Conservation (phyloP, 192 early-diverging fungal genomes). For the Piromyces sp. region DNA sequence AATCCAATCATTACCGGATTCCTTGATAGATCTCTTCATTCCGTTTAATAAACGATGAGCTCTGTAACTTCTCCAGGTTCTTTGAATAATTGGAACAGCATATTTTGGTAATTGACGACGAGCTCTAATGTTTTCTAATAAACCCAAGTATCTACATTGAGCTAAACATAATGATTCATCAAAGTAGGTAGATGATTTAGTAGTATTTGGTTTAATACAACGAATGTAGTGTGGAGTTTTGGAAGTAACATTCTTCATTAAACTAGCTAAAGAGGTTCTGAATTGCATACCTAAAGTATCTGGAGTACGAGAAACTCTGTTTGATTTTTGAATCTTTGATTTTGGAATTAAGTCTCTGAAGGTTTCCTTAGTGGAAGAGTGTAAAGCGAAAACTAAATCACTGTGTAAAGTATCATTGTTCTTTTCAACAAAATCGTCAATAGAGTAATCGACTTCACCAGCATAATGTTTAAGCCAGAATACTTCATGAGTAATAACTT, state of each 20-base stretch:
- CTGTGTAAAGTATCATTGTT: conserved; percentile 93
- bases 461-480: conserved; percentile 63
- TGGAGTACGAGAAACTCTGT: not conserved
- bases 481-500: not conserved
- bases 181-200: not conserved
- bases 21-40: not conserved
- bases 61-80: not conserved
- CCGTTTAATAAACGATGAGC: not conserved
- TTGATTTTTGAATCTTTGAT: not conserved
- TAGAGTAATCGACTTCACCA: conserved; percentile 82
- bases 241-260: not conserved
- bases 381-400: conserved; percentile 75
- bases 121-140: not conserved
- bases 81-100: not conserved
- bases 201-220: not conserved
- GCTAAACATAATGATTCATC: not conserved
- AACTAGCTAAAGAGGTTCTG: not conserved
- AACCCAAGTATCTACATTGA: not conserved
- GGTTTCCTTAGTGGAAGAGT: conserved; percentile 24
- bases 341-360: not conserved
- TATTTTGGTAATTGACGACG: not conserved
- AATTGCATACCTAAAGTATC: not conserved
- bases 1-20: not conserved
- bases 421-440: conserved; percentile 87
- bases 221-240: not conserved